A percentile compares a stretch with the other conserved stretches of the same genome.
Evolutionary conservation across 176 grass and related monocot genomes (phyloP).

Genomic region (Calamus simplicifolius): DNA sequence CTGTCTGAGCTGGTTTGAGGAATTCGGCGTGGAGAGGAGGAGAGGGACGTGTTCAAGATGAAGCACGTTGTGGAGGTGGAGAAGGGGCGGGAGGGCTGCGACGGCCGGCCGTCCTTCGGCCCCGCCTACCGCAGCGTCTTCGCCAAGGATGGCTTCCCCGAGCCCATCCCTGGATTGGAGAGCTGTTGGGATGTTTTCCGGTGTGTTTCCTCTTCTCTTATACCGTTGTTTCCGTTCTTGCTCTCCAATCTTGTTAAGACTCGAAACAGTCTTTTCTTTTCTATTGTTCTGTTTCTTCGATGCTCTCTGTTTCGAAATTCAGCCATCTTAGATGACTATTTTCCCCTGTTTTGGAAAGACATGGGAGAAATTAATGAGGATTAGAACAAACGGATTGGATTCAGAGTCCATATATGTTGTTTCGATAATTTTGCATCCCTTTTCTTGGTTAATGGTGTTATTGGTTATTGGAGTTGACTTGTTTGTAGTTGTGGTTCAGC

Average conservation of each 20-base stretch:
- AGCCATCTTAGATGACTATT: too few species aligned
- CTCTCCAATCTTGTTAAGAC: neutral
- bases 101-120: conserved; percentile 27
- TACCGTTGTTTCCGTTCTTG: neutral
- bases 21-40: too few species aligned
- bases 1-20: too few species aligned
- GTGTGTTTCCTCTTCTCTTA: conserved; percentile 14
- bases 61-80: conserved; percentile 63
- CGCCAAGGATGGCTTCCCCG: conserved; percentile 61
- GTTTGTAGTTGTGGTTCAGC: conserved; percentile 17
- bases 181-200: conserved; percentile 87
- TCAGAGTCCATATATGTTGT: too few species aligned
- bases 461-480: neutral
- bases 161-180: conserved; percentile 27
- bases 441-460: neutral
- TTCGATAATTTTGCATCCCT: too few species aligned
- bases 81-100: conserved; percentile 18
- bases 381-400: too few species aligned
- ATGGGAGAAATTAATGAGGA: too few species aligned
- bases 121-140: conserved; percentile 61
- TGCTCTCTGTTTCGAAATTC: too few species aligned
- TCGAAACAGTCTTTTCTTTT: too few species aligned
- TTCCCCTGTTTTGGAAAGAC: too few species aligned
- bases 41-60: conserved; percentile 22
- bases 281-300: too few species aligned